Conservation (phyloP, 257 asterid genomes). For the Plantago major region DNA sequence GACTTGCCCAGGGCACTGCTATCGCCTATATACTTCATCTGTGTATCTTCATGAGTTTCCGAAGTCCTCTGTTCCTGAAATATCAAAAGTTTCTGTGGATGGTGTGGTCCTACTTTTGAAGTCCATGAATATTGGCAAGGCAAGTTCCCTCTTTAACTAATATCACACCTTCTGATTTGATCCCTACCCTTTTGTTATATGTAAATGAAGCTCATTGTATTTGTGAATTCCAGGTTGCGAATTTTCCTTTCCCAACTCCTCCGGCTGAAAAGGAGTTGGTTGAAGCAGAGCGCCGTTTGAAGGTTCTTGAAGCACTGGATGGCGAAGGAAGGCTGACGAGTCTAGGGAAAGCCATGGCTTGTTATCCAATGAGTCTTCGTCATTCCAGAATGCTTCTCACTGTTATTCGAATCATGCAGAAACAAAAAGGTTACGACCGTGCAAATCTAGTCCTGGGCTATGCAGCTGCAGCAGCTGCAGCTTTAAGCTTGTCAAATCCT, state of each 20-base stretch:
- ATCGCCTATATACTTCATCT: conserved; percentile 89
- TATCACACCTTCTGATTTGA: background rate
- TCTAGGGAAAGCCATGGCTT: conserved; percentile 92
- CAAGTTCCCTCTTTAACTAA: conserved; percentile 16
- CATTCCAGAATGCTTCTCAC: conserved; percentile 99
- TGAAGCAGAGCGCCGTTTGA: conserved; percentile 85
- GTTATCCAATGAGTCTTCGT: conserved; percentile 92
- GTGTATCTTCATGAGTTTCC: conserved; percentile 55
- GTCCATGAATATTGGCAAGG: conserved; percentile 90
- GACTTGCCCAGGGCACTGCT: conserved; percentile 95
- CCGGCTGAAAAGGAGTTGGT: conserved; percentile 61
- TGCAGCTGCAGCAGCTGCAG: conserved; percentile 87
- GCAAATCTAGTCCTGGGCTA: conserved; percentile 71
- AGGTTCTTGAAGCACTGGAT: conserved; percentile 90
- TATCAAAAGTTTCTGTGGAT: conserved; percentile 84
- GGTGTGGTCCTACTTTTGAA: conserved; percentile 94
- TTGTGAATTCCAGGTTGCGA: conserved; percentile 55
- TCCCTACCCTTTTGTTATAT: background rate
- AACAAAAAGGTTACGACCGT: conserved; percentile 31
- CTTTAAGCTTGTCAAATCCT: conserved; percentile 81
- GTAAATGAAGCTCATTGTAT: no score
- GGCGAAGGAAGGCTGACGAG: conserved; percentile 60
- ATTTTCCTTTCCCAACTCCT: conserved; percentile 95
- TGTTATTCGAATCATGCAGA: conserved; percentile 63
- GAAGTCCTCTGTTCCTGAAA: conserved; percentile 76